phyloP scores from a whole-genome alignment of 768 basidiomycete genomes.

The Suillus variegatus region DNA sequence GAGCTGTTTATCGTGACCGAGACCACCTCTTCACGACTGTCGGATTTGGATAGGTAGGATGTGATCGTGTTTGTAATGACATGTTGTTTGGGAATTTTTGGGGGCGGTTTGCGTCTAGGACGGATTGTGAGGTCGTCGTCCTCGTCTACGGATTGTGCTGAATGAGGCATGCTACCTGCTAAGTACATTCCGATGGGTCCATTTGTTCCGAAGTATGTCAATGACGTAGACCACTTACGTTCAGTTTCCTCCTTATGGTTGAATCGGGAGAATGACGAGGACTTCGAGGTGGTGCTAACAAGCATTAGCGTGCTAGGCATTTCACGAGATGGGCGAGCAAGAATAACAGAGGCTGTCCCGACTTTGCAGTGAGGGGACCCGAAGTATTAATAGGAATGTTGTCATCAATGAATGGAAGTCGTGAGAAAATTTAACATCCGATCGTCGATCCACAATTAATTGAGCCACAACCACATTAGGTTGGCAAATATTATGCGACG shows the following conservation, averaged over 20 bases:
- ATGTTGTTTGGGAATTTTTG: neutral
- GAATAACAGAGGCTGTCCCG: neutral
- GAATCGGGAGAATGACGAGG: neutral
- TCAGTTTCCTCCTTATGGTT: no score
- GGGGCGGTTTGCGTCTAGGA: neutral
- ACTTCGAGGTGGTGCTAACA: no score
- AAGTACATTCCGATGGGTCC: neutral
- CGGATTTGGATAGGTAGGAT: conserved; percentile 2
- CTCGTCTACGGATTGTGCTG: neutral
- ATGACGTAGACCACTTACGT: neutral
- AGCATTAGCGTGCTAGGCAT: neutral
- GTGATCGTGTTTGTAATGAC: neutral
- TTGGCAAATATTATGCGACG: neutral
- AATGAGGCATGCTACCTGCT: neutral
- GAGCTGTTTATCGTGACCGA: neutral
- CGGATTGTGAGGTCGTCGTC: conserved; percentile 3
- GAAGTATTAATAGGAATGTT: neutral
- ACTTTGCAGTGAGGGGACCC: neutral
- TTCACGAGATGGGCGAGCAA: neutral
- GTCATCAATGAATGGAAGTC: conserved; percentile 3
- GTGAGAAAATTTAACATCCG: neutral
- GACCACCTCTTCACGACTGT: neutral
- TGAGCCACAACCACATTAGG: neutral
- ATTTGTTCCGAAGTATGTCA: neutral
- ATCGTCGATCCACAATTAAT: neutral